Conservation (phyloP, 73 alveolate species). For the Blepharisma japonicum region DNA sequence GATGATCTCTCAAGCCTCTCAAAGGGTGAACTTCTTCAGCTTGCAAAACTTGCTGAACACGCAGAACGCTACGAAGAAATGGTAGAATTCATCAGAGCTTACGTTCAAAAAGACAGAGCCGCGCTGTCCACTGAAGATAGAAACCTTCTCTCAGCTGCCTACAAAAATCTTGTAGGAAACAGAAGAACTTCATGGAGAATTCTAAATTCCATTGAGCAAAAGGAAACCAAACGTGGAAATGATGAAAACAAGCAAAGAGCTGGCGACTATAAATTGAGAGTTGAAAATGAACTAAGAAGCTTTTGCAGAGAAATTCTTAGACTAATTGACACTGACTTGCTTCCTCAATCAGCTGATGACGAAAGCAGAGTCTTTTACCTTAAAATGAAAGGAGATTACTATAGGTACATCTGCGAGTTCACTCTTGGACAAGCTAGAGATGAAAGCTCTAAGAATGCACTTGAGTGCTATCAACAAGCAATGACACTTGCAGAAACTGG, state of each 20-base stretch:
- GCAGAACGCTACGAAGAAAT: constrained; percentile 72
- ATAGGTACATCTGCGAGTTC: constrained; percentile 61
- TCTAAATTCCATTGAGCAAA: constrained; percentile 66
- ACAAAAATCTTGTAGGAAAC: constrained; percentile 65
- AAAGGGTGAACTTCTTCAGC: too few relatives aligned
- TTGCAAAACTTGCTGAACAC: constrained; percentile 84
- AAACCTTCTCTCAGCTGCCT: constrained; percentile 71
- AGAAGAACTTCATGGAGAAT: constrained; percentile 71
- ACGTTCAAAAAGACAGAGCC: constrained; percentile 55
- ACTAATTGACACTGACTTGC: constrained; percentile 43
- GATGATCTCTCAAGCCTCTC: too few relatives aligned
- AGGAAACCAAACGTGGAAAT: constrained; percentile 54
- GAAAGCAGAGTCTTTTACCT: constrained; percentile 79
- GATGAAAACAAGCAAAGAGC: constrained; percentile 30
- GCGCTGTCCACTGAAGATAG: constrained; percentile 69
- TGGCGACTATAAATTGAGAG: constrained; percentile 59
- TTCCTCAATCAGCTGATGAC: constrained; percentile 43
- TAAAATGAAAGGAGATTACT: constrained; percentile 82
- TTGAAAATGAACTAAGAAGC: constrained; percentile 52
- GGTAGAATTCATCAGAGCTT: constrained; percentile 72
- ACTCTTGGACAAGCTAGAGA: constrained; percentile 51
- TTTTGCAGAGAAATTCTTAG: constrained; percentile 50
- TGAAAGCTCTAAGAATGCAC: constrained; percentile 59
- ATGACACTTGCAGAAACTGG: constrained; percentile 29
- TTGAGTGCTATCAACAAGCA: constrained; percentile 64